Base-by-base conservation (phyloP, 1,139 yeast species). In the Scheffersomyces illinoinensis region DNA sequence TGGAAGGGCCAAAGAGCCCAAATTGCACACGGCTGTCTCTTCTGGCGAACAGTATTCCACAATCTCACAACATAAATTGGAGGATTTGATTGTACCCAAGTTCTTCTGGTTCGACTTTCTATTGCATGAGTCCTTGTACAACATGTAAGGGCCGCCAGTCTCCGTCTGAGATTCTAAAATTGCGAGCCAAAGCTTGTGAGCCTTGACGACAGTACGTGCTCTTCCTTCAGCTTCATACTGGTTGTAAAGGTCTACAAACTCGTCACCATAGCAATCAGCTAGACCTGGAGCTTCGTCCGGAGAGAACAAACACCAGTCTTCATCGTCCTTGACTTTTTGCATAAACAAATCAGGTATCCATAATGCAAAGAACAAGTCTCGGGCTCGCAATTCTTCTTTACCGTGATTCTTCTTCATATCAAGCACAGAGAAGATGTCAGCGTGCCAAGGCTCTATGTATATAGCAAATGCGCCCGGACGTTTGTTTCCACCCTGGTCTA, bases 381-480 rank as follows among this genome's bases (percentile, higher is more conserved):
- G 72, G 2, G 88, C 85, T 62, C 88, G 73, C 62, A 76, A 70
- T 65, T 84, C 88, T 68, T 84, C 88, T 64, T 82, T 84, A 23
- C 87, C 88, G 66, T 84, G 86, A 65, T 84, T 84, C 71, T 84
- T 84, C 60, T 84, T 74, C 64, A 85, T 71, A 55, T 84, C 85
- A 50, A 85, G 68, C 61, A 85, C 78, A 50, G 82, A 85, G 67
- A 83, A 81, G 50, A 85, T 73, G 66, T 85, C 88, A 3, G 82
- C 76, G 71, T 85, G 89, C 89, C 89, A 85, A 54, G 89, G 88
- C 65, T 85, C 89, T 56, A 85, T 63, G 72, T 85, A 85, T 43
- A 84, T 74, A n/a, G 88, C 86, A 69, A 85, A 83, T 7, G 89
- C 89, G 52, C 89, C 88, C 0, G 89, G 89, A 63, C 89, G 71